These are phyloP conservation scores for Arabis hirsuta DNA, from an alignment of 345 rosid genomes.

Conservation along the genomic window DNA sequence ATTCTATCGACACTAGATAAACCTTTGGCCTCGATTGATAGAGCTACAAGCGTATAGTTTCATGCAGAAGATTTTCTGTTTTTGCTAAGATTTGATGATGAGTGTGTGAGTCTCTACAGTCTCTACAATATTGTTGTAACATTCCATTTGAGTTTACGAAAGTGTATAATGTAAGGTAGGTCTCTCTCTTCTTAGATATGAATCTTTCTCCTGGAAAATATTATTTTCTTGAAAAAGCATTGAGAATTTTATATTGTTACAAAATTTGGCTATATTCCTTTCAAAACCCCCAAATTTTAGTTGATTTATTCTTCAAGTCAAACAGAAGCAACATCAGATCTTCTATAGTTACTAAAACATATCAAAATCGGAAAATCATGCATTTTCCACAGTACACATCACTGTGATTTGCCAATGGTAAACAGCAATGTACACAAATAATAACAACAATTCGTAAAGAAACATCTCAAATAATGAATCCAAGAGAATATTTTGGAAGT, in stretches of 20 bases:
- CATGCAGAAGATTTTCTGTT: constrained; percentile 15
- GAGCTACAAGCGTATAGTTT: constrained; percentile 44
- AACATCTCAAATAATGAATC: constrained; percentile 11
- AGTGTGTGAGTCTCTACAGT: constrained; percentile 21
- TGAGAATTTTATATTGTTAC: constrained; percentile 5
- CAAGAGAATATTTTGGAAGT: constrained; percentile 11
- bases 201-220: constrained; percentile 14
- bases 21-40: constrained; percentile 41
- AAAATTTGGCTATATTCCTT: not conserved
- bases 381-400: constrained; percentile 15
- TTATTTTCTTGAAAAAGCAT: constrained; percentile 16
- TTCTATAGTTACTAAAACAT: not conserved
- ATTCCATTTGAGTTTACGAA: constrained; percentile 36
- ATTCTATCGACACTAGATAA: constrained; percentile 69
- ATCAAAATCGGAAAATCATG: not conserved
- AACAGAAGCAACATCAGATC: not conserved
- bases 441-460: constrained; percentile 23
- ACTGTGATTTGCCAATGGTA: constrained; percentile 12
- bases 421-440: constrained; percentile 38
- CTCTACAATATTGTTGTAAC: constrained; percentile 36
- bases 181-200: constrained; percentile 28
- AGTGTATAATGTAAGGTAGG: constrained; percentile 44
- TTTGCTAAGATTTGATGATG: constrained; percentile 25
- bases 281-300: not conserved
- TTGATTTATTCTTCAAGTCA: constrained; percentile 12